These are phyloP conservation scores for Claviceps fusiformis DNA, from an alignment of 2,329 filamentous ascomycete species.

Conservation along the genomic window DNA sequence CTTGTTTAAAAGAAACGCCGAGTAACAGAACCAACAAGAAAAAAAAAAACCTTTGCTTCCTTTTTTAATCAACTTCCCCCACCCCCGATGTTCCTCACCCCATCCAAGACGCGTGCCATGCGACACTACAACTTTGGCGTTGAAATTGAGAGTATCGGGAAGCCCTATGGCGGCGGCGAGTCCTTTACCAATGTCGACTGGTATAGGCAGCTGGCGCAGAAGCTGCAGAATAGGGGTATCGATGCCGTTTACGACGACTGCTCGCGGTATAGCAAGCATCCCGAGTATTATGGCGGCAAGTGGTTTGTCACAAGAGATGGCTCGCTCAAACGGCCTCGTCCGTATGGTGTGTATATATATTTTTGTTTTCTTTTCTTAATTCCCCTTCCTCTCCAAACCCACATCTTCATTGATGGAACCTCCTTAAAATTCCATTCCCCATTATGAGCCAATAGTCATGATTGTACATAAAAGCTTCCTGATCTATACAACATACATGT, in stretches of 20 bases:
- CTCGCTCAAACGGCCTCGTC: constrained; percentile 23
- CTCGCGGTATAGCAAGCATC: constrained; percentile 26
- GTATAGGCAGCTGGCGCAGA: constrained; percentile 26
- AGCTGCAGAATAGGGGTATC: constrained; percentile 24
- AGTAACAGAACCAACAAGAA: neutral
- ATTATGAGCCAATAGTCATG: neutral
- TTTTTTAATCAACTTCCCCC: no score
- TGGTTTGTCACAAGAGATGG: constrained; percentile 28
- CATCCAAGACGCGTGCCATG: constrained; percentile 2
- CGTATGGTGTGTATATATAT: constrained; percentile 16
- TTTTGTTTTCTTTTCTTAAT: neutral
- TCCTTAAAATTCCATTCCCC: neutral
- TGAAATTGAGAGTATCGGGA: constrained; percentile 25
- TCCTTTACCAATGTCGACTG: constrained; percentile 25
- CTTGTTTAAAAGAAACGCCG: neutral
- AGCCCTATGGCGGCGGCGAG: constrained; percentile 22
- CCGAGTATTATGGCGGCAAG: constrained; percentile 27
- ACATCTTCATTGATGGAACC: neutral
- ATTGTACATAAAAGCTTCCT: neutral
- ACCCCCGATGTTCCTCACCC: neutral
- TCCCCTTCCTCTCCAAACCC: neutral
- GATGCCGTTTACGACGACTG: constrained; percentile 23
- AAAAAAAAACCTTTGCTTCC: neutral
- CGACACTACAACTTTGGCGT: constrained; percentile 27
- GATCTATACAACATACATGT: neutral